Evolutionary conservation across 768 basidiomycete genomes (phyloP).

Genomic region (Clavaria fumosa): DNA sequence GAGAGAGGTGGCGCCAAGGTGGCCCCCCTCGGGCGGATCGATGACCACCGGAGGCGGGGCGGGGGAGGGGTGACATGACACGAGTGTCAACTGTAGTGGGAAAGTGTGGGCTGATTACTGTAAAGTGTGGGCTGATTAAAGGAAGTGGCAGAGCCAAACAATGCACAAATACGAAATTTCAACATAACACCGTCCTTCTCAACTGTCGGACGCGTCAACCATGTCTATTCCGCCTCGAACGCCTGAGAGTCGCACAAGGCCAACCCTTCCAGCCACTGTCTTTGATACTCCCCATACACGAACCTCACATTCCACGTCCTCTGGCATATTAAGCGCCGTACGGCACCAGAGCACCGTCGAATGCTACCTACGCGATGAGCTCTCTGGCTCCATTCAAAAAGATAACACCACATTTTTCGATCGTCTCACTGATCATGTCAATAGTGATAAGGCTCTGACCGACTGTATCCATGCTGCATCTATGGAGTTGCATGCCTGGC

Average conservation of each 20-base stretch:
- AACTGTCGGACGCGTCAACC: too few relatives aligned
- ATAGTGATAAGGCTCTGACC: neutral
- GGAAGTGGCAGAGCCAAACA: too few relatives aligned
- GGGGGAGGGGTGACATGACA: too few relatives aligned
- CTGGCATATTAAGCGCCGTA: neutral
- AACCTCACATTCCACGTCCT: neutral
- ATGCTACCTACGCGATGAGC: neutral
- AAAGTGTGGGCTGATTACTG: too few relatives aligned
- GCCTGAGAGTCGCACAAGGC: neutral
- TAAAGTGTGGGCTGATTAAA: too few relatives aligned
- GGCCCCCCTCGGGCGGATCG: too few relatives aligned
- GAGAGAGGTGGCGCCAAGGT: too few relatives aligned
- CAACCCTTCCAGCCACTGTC: neutral
- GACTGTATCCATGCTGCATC: neutral
- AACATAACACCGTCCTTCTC: too few relatives aligned
- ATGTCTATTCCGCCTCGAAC: neutral
- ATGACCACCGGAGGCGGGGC: too few relatives aligned
- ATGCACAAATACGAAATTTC: too few relatives aligned
- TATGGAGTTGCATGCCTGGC: neutral
- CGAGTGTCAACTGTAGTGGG: too few relatives aligned
- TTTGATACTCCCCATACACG: neutral
- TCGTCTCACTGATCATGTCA: neutral
- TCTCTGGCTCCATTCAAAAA: neutral
- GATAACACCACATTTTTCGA: neutral
- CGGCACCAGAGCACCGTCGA: neutral